These are phyloP conservation scores for Jatropha curcas DNA, from an alignment of 345 rosid genomes.

Conservation along the genomic window DNA sequence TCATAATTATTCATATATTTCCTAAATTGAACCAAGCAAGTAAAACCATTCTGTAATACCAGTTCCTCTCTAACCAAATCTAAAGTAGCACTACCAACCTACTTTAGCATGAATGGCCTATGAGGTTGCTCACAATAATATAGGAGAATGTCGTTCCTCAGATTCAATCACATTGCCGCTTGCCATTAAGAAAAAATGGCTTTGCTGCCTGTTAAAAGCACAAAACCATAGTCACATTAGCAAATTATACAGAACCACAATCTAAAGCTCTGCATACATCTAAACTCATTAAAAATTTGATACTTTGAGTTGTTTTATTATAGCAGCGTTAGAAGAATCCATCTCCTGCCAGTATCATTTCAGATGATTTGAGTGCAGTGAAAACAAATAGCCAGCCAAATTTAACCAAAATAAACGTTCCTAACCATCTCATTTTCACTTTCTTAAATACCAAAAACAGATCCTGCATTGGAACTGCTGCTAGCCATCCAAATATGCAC, in stretches of 20 bases:
- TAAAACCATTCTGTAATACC: background rate
- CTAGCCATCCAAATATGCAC: too few species aligned
- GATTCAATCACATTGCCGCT: conserved; percentile 99
- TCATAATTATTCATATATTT: background rate
- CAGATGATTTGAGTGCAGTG: too few species aligned
- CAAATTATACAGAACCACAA: background rate
- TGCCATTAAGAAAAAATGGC: conserved; percentile 86
- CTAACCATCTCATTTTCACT: too few species aligned
- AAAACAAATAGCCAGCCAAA: too few species aligned
- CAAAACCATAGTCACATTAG: background rate
- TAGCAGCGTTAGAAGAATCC: conserved; percentile 57
- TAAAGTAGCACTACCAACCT: conserved; percentile 18
- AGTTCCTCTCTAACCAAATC: background rate
- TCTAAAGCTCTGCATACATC: background rate
- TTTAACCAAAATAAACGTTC: too few species aligned
- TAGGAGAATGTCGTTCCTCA: conserved; percentile 83
- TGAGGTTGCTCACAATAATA: conserved; percentile 72
- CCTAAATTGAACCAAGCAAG: background rate
- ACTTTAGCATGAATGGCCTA: conserved; percentile 68
- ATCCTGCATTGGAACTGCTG: too few species aligned
- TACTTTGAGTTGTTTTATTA: conserved; percentile 77
- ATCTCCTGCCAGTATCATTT: conserved; percentile 19
- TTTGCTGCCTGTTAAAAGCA: conserved; percentile 63
- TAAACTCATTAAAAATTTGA: background rate
- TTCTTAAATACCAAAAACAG: too few species aligned